Evolutionary conservation across 129 eudicot genomes (phyloP).

Genomic region (Saposhnikovia divaricata): DNA sequence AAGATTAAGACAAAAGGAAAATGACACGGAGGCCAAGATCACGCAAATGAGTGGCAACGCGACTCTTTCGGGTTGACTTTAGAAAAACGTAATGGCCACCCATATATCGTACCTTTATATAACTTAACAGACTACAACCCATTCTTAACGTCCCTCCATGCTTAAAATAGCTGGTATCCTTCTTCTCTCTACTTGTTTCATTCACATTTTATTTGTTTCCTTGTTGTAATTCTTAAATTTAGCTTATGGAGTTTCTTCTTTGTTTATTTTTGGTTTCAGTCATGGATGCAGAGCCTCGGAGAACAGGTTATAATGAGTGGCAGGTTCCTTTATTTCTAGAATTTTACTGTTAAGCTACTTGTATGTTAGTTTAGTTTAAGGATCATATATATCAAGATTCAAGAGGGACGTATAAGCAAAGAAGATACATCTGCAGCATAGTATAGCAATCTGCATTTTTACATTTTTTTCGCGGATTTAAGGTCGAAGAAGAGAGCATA

Average conservation of each 20-base stretch:
- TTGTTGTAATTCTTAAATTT: neutral
- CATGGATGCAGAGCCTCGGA: constrained; percentile 11
- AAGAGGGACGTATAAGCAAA: neutral
- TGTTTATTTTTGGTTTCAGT: constrained; percentile 17
- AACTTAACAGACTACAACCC: constrained; percentile 27
- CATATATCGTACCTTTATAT: constrained; percentile 27
- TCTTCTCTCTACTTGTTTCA: neutral
- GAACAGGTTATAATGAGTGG: neutral
- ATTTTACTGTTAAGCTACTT: neutral
- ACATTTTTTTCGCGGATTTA: neutral
- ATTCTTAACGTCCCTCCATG: constrained; percentile 10
- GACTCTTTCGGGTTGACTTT: constrained; percentile 17
- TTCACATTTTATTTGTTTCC: constrained; percentile 7
- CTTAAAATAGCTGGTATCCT: constrained; percentile 24
- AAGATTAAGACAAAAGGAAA: neutral
- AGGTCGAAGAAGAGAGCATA: neutral
- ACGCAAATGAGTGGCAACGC: constrained; percentile 19
- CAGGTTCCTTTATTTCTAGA: constrained; percentile 3
- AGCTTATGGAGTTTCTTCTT: neutral
- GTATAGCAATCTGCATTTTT: neutral
- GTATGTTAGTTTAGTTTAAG: neutral
- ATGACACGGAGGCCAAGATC: constrained; percentile 13
- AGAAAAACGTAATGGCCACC: constrained; percentile 20
- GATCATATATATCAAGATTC: neutral
- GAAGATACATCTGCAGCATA: neutral